Conservation (phyloP, 2,329 filamentous ascomycete species). For the Fusarium cyanostomum region DNA sequence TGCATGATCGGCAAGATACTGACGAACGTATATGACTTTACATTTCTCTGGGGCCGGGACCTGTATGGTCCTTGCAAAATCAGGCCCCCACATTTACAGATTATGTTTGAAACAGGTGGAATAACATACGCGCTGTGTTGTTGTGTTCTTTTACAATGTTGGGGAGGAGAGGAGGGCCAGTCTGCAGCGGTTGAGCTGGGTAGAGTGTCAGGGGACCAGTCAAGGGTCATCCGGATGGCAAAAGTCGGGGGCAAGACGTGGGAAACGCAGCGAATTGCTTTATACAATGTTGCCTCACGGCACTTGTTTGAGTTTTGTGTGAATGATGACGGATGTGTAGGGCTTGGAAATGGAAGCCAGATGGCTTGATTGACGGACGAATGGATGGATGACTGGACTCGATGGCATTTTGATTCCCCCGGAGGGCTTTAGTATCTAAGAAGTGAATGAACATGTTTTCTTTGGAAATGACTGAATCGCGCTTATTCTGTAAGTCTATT, state of each 20-base stretch:
- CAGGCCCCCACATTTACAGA: conserved; percentile 29
- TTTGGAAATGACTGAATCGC: not conserved
- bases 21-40: conserved; percentile 22
- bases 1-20: conserved; percentile 9
- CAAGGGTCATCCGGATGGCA: conserved; percentile 7
- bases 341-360: not conserved
- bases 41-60: conserved; percentile 24
- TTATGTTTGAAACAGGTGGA: conserved; percentile 36
- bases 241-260: conserved; percentile 27
- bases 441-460: conserved; percentile 33
- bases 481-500: not conserved
- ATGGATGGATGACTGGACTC: not conserved
- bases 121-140: conserved; percentile 15
- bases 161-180: not conserved
- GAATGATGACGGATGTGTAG: conserved; percentile 22
- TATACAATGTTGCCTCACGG: conserved; percentile 61
- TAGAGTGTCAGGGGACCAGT: conserved; percentile 21
- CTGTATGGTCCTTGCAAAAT: conserved; percentile 15
- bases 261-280: conserved; percentile 38
- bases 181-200: not conserved
- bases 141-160: conserved; percentile 18
- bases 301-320: conserved; percentile 49
- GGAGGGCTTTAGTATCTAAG: conserved; percentile 34
- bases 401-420: conserved; percentile 36
- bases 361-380: not conserved